Evolutionary conservation across 352 stramenopile genomes (phyloP).

Genomic region (Phytophthora colocasiae): DNA sequence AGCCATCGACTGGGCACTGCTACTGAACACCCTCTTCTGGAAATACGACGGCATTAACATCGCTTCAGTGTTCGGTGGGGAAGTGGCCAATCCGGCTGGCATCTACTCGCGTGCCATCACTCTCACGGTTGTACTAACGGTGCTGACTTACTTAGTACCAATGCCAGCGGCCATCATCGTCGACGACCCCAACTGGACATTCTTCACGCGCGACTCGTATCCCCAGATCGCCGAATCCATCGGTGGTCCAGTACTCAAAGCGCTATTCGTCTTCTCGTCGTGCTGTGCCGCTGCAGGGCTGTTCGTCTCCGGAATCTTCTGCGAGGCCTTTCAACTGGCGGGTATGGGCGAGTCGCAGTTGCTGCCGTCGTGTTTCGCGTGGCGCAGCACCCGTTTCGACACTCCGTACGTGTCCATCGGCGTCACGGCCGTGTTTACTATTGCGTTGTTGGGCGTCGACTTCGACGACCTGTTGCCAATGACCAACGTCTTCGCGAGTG

Average conservation of each 20-base stretch:
- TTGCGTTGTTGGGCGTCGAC: slow-evolving; percentile 45
- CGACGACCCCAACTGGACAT: slow-evolving; percentile 63
- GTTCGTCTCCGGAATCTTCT: slow-evolving; percentile 92
- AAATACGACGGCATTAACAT: slow-evolving; percentile 94
- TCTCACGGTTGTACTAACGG: slow-evolving; percentile 35
- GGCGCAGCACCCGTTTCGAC: slow-evolving; percentile 43
- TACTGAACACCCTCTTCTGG: slow-evolving; percentile 95
- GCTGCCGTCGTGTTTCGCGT: slow-evolving; percentile 81
- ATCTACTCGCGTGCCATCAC: slow-evolving; percentile 66
- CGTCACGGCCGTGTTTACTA: slow-evolving; percentile 42
- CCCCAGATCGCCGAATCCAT: slow-evolving; percentile 82
- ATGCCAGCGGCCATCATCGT: slow-evolving; percentile 86
- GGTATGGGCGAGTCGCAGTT: slow-evolving; percentile 85
- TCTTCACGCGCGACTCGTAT: slow-evolving; percentile 92
- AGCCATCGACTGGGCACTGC: slow-evolving; percentile 73
- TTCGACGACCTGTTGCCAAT: slow-evolving; percentile 82
- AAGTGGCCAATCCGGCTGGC: slow-evolving; percentile 82
- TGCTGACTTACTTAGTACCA: slow-evolving; percentile 54
- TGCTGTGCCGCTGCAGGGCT: slow-evolving; percentile 87
- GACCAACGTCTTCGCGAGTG: slow-evolving; percentile 90
- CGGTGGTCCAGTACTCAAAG: slow-evolving; percentile 83
- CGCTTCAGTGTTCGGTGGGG: slow-evolving; percentile 83
- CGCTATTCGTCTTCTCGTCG: slow-evolving; percentile 82
- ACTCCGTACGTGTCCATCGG: slow-evolving; percentile 55
- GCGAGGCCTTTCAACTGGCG: slow-evolving; percentile 88